Evolutionary conservation across 305 asterid genomes (phyloP).

Genomic region (Rubia occidens): DNA sequence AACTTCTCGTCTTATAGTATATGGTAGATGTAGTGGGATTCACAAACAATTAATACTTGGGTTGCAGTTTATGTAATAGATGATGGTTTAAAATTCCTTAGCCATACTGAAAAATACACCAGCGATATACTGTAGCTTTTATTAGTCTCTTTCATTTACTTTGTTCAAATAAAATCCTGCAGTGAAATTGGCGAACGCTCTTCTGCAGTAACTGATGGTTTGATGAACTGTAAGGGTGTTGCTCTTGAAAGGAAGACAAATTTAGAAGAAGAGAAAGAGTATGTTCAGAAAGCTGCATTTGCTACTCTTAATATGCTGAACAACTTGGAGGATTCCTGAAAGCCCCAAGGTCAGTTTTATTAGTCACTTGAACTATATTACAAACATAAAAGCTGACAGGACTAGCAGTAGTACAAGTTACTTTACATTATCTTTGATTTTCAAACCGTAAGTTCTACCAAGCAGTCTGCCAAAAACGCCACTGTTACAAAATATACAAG

Average conservation of each 20-base stretch:
- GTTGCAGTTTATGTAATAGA: neutral
- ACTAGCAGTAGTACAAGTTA: neutral
- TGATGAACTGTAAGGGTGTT: constrained; percentile 57
- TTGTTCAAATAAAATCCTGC: constrained; percentile 18
- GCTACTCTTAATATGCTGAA: constrained; percentile 69
- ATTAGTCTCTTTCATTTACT: neutral
- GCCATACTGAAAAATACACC: neutral
- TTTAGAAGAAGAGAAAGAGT: constrained; percentile 61
- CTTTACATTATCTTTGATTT: neutral
- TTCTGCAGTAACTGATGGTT: constrained; percentile 55
- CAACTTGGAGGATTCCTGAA: constrained; percentile 33
- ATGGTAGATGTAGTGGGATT: neutral
- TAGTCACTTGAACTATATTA: neutral
- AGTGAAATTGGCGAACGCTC: constrained; percentile 75
- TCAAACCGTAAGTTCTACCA: neutral
- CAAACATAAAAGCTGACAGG: neutral
- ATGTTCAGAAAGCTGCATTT: constrained; percentile 67
- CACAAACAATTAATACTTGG: neutral
- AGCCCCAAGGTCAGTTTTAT: constrained; percentile 24
- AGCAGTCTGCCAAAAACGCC: constrained; percentile 1
- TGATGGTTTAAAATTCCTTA: neutral
- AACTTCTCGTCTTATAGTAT: neutral
- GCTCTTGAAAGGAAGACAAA: constrained; percentile 58
- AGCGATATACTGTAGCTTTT: neutral
- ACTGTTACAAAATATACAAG: constrained; percentile 50